Base-by-base conservation (phyloP, 305 asterid genomes). In the Fraxinus latifolia region DNA sequence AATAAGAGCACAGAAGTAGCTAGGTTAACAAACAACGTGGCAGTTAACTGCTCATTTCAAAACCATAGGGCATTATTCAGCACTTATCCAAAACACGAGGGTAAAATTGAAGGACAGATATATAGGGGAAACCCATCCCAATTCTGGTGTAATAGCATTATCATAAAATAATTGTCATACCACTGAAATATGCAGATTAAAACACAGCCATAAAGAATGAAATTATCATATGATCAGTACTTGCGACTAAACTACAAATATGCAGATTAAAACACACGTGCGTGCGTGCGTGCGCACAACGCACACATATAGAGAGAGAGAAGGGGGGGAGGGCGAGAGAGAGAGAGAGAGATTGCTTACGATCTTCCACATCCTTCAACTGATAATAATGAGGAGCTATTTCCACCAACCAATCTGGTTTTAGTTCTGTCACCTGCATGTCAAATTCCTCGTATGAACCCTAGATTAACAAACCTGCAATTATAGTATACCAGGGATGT, bases 331-430 rank as follows among this genome's bases (percentile, higher is more conserved):
- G 79, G n/a, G 80, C 44, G 72, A 3, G 19, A 75, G 58, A 27
- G 21, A 29, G 65, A 80, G 80, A 80, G 82, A 65, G 82, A 83
- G 88, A 81, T 27, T 7, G 76, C 93, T 87, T 84, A 94, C 96
- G 7, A 87, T 95, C 99, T 87, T 95, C 99, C 62, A 95, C 96
- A 74, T 95, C 97, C 90, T 92, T 93, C 88, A 91, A 36, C 84
- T 91, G 95, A 86, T 95, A 95, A 83, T 89, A 95, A 84, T 93
- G 99, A 55, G 98, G 99, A 79, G 99, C 98, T 79, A 95, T 94
- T 83, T 95, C 99, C 25, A 94, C 91, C 58, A 95, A 87, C 97
- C 99, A 95, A 32, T 95, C 97, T 0, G 99, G 98, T 85, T 94
- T 94, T 60, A 95, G 91, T 84, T 95, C 99, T 2, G 96, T 94